Conservation (phyloP, 2,329 filamentous ascomycete genomes). For the Arachnomyces sp. region DNA sequence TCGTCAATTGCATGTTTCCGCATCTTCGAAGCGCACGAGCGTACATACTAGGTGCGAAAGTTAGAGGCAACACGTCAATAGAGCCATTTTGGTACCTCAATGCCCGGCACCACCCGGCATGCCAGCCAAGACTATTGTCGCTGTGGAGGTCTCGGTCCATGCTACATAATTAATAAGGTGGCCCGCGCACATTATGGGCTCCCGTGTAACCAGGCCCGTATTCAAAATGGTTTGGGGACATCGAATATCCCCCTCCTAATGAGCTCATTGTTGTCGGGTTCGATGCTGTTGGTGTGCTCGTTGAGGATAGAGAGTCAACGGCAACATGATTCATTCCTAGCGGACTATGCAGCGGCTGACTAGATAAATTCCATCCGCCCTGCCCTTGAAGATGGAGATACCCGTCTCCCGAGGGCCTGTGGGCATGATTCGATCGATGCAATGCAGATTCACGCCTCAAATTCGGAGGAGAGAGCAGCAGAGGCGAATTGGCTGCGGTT, state of each 20-base stretch:
- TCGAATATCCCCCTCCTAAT: constrained; percentile 11
- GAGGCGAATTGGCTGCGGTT: constrained; percentile 25
- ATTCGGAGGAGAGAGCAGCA: constrained; percentile 29
- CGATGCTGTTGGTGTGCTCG: constrained; percentile 5
- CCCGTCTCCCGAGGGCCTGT: constrained; percentile 24
- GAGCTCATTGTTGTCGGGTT: constrained; percentile 23
- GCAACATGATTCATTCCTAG: no score
- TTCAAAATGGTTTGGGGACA: constrained; percentile 20
- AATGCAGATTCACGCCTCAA: constrained; percentile 30
- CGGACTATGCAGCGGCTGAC: no score
- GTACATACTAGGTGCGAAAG: no score
- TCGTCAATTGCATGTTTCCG: constrained; percentile 22
- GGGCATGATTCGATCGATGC: constrained; percentile 17
- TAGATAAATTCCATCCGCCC: constrained; percentile 17
- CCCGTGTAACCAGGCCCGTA: constrained; percentile 18
- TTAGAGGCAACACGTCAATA: no score
- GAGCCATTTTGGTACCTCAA: no score
- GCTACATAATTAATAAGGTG: constrained; percentile 8
- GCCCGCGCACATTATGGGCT: constrained; percentile 8
- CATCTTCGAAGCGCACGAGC: no score
- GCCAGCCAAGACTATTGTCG: no score
- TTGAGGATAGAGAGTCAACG: no score
- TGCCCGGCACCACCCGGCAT: no score
- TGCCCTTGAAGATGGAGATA: constrained; percentile 21
- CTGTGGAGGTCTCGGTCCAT: no score